Conservation (phyloP, 306 rosid species). For the Glycine latifolia region DNA sequence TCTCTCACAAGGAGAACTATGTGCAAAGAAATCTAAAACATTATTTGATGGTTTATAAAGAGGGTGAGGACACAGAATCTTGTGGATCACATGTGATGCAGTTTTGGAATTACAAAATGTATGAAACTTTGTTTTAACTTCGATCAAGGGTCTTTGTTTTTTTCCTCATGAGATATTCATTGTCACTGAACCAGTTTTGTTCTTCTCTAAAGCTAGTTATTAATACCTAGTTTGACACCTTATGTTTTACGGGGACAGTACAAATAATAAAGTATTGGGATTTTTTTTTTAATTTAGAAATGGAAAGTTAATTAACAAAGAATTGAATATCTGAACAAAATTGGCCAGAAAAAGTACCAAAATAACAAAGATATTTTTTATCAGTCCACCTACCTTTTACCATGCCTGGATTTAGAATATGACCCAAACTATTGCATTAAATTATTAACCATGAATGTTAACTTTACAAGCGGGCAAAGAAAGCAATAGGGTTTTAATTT, state of each 20-base stretch:
- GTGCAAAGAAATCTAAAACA: conserved; percentile 39
- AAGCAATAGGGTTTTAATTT: too few relatives aligned
- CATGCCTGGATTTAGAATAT: not conserved
- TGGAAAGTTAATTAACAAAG: not conserved
- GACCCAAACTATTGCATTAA: not conserved
- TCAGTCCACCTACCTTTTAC: not conserved
- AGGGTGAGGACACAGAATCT: conserved; percentile 54
- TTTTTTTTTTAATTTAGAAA: not conserved
- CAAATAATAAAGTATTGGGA: not conserved
- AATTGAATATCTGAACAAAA: not conserved
- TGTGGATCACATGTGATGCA: conserved; percentile 58
- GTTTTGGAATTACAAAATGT: conserved; percentile 55
- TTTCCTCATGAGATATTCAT: conserved; percentile 41
- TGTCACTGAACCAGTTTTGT: conserved; percentile 33
- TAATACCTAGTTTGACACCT: conserved; percentile 39
- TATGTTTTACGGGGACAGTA: conserved; percentile 12
- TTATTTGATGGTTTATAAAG: conserved; percentile 49
- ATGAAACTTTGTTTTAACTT: conserved; percentile 38
- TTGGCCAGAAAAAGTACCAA: not conserved
- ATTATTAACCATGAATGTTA: not conserved
- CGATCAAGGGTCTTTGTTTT: conserved; percentile 40
- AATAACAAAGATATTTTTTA: not conserved
- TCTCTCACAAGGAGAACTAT: conserved; percentile 37
- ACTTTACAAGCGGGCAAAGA: not conserved
- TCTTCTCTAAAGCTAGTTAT: conserved; percentile 17